Evolutionary conservation across 2,329 filamentous ascomycete species (phyloP).

Genomic region (Penicillium rolfsii): DNA sequence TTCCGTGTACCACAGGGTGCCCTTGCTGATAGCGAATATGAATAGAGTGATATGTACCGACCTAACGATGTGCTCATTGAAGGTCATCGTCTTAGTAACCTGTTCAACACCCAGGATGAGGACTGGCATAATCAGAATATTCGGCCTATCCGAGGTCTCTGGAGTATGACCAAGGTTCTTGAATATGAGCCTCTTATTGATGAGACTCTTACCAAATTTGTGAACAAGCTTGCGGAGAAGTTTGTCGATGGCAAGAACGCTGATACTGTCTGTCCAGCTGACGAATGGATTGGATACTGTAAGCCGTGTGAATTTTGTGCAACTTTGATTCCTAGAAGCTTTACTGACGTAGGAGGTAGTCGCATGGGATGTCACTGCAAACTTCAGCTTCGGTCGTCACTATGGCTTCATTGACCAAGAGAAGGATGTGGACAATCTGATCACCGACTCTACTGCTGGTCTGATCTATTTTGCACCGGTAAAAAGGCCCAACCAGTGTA

Average conservation of each 20-base stretch:
- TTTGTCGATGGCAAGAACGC: conserved; percentile 27
- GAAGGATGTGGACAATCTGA: conserved; percentile 31
- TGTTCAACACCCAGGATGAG: conserved; percentile 34
- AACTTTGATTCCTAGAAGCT: not conserved
- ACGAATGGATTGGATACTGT: conserved; percentile 31
- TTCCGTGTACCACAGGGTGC: not conserved
- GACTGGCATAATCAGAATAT: conserved; percentile 33
- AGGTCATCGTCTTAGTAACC: conserved; percentile 31
- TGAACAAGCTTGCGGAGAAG: conserved; percentile 27
- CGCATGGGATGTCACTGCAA: conserved; percentile 31
- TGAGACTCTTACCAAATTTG: conserved; percentile 29
- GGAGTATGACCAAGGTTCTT: conserved; percentile 33
- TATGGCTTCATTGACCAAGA: conserved; percentile 34
- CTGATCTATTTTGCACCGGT: conserved; percentile 33
- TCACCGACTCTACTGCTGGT: conserved; percentile 28
- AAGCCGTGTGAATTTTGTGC: not conserved
- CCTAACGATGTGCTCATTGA: conserved; percentile 33
- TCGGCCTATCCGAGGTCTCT: conserved; percentile 29
- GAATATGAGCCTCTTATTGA: conserved; percentile 35
- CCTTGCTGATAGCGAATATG: conserved; percentile 7
- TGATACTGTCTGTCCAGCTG: conserved; percentile 21
- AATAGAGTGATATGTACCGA: conserved; percentile 36
- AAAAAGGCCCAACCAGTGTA: not conserved
- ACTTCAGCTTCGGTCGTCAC: conserved; percentile 28
- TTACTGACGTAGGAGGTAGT: conserved; percentile 13